Conservation (phyloP, 108 stramenopile species). For the Skeletonema menzelii region DNA sequence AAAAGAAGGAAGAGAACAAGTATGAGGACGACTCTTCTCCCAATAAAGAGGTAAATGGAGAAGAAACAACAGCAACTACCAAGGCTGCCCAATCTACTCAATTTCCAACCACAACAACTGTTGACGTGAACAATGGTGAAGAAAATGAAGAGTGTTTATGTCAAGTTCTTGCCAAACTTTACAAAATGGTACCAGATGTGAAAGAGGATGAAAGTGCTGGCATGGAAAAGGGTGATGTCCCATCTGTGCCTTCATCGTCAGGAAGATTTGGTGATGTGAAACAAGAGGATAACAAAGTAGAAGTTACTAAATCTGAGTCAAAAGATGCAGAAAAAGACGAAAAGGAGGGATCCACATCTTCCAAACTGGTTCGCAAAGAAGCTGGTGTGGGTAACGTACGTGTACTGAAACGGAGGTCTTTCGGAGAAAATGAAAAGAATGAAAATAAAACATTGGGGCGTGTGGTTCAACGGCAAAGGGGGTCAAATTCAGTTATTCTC, state of each 20-base stretch:
- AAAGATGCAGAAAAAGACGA: constrained; percentile 6
- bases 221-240: constrained; percentile 19
- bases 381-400: constrained; percentile 77
- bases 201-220: constrained; percentile 9
- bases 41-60: background rate
- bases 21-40: background rate
- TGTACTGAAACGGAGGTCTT: constrained; percentile 39
- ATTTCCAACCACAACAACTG: constrained; percentile 10
- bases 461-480: constrained; percentile 76
- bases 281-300: constrained; percentile 3
- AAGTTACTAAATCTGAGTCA: background rate
- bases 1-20: background rate
- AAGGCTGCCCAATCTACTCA: constrained; percentile 6
- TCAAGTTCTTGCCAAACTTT: constrained; percentile 64
- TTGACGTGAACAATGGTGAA: constrained; percentile 56
- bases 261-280: constrained; percentile 38
- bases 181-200: constrained; percentile 43
- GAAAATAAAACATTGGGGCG: constrained; percentile 29
- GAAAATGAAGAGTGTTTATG: constrained; percentile 61
- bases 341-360: constrained; percentile 1
- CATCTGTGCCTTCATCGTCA: constrained; percentile 38
- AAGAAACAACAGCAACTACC: background rate
- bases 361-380: constrained; percentile 60
- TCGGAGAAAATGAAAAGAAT: background rate
- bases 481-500: constrained; percentile 61